Percentiles rank a stretch among this genome's conserved stretches.
phyloP scores from a whole-genome alignment of 257 asterid genomes.

The Salvia splendens region DNA sequence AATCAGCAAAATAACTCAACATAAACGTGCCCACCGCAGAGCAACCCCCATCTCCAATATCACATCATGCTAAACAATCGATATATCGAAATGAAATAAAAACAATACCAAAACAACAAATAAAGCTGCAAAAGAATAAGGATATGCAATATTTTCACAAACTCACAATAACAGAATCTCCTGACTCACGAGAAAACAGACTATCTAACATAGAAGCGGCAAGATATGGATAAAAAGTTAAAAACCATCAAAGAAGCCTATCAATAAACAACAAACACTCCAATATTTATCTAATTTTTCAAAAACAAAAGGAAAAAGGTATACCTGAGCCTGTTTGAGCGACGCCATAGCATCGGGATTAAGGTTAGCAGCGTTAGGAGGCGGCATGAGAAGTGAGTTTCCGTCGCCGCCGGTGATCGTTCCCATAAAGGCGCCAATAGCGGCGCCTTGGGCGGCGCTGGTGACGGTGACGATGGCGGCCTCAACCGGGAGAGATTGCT shows the following conservation, averaged over 20 bases:
- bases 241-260: conserved; percentile 12
- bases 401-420: conserved; percentile 64
- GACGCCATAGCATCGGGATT: conserved; percentile 81
- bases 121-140: background rate
- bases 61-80: too few species aligned
- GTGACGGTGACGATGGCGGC: conserved; percentile 82
- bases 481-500: conserved; percentile 83
- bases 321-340: conserved; percentile 84
- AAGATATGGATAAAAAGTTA: background rate
- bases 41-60: too few species aligned
- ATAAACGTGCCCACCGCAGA: too few species aligned
- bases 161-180: background rate
- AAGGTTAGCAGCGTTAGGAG: conserved; percentile 58
- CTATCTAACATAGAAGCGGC: background rate
- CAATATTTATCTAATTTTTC: background rate
- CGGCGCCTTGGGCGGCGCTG: conserved; percentile 79
- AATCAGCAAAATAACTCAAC: background rate
- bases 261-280: background rate
- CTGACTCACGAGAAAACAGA: background rate
- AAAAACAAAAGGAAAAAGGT: background rate
- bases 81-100: background rate
- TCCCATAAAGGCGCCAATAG: conserved; percentile 86
- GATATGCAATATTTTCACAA: background rate
- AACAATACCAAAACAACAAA: background rate
- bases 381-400: conserved; percentile 60